Base-by-base conservation (phyloP, 2,329 filamentous ascomycete species). In the Waltergamsia citrina region DNA sequence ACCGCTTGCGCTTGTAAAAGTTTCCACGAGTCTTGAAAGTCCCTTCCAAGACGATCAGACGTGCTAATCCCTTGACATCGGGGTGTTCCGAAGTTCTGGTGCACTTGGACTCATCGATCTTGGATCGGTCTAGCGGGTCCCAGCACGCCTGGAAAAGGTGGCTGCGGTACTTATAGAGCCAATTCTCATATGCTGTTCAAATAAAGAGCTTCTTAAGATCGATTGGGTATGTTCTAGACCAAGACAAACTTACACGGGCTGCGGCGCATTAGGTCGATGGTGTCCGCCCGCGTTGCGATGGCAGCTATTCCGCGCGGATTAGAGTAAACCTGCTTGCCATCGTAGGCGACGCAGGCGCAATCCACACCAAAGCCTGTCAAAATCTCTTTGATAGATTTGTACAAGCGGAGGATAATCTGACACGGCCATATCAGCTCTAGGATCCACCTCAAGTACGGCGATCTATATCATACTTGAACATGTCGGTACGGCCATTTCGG, bases 311-410 rank as follows among this genome's bases (percentile, higher is more conserved):
- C 82, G 33, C 83, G 70, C 3, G 83, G 83, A 3, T 76, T 74
- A 19, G 72, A 72, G 47, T 77, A 86, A 9, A 88, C 81, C 81
- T 81, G 60, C 14, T 71, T 69, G 21, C 86, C 86, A 51, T 92
- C 77, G 45, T 83, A 94, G 4, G 84, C 85, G 17, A 78, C 81
- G 40, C 85, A 85, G 1, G 84, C 81, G 51, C 81, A 87, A 51
- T 93, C 85, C 29, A 94, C 85, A 46, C 93, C 86, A 44, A 94
- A 94, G 0, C 86, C 86, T 4, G 85, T 86, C 17, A 94, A 67
- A 21, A 94, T 87, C 52, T 94, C 84, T 1, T 83, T 81, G 29
- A 93, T 61, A 1, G 80, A 87, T 48, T 85, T 85, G 63, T 88
- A 87, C 26, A 87, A 72, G 20, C 83, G 78, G 20, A 87, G 67